Percentiles rank a stretch among this genome's conserved stretches.
Evolutionary conservation across 148 eudicot genomes (phyloP).

Genomic region (Vaccinium vitisidaea): DNA sequence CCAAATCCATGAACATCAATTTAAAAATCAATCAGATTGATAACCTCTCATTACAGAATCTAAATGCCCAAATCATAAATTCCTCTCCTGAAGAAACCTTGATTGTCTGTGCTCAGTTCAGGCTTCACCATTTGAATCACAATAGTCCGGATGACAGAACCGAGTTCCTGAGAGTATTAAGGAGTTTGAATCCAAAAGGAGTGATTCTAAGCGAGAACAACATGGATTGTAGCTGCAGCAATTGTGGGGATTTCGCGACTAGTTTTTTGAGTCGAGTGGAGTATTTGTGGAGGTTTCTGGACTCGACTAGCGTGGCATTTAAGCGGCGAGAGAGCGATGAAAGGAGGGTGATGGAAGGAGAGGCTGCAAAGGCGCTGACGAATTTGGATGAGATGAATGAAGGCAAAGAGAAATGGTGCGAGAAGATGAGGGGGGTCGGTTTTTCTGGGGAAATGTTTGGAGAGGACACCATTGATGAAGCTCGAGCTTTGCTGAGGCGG

Average conservation of each 20-base stretch:
- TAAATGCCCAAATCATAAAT: slow-evolving; percentile 34
- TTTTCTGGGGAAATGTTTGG: slow-evolving; percentile 33
- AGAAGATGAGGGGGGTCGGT: slow-evolving; percentile 44
- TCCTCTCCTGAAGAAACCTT: slow-evolving; percentile 42
- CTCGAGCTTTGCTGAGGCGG: slow-evolving; percentile 45
- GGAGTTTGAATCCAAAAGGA: slow-evolving; percentile 36
- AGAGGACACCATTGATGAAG: slow-evolving; percentile 47
- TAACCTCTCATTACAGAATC: slow-evolving; percentile 29
- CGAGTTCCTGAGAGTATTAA: slow-evolving; percentile 36
- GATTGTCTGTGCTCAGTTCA: slow-evolving; percentile 44
- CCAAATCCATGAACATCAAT: slow-evolving; percentile 39
- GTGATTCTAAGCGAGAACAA: slow-evolving; percentile 48
- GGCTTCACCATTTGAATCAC: slow-evolving; percentile 45
- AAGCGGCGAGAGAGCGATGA: slow-evolving; percentile 54
- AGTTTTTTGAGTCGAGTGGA: slow-evolving; percentile 42
- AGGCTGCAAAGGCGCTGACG: slow-evolving; percentile 43
- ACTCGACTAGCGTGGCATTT: slow-evolving; percentile 48
- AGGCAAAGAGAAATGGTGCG: slow-evolving; percentile 52
- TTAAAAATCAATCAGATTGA: slow-evolving; percentile 44
- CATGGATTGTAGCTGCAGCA: slow-evolving; percentile 44
- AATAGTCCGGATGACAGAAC: slow-evolving; percentile 36
- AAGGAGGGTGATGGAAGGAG: slow-evolving; percentile 51
- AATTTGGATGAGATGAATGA: slow-evolving; percentile 47
- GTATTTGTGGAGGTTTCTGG: slow-evolving; percentile 46
- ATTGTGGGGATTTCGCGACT: slow-evolving; percentile 37